Conservation (phyloP, 345 rosid genomes). For the Camelina neglecta region DNA sequence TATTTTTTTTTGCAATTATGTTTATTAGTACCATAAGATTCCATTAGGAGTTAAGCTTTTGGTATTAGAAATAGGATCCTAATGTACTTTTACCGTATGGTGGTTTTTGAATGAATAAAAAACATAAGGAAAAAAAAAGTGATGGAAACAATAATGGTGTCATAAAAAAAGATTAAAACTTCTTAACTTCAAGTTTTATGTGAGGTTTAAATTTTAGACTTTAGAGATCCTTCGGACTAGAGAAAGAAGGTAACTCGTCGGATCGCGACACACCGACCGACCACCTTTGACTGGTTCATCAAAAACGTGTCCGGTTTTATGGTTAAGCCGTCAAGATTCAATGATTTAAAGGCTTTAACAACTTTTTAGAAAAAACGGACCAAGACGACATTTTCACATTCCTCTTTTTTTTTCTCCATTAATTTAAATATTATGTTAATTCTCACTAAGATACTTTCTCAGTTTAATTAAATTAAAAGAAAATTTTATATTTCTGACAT, state of each 20-base stretch:
- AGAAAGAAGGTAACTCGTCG: not conserved
- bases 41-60: too few species aligned
- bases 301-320: constrained; percentile 26
- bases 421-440: not conserved
- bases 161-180: too few species aligned
- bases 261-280: not conserved
- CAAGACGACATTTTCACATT: constrained; percentile 29
- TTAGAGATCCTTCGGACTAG: constrained; percentile 2
- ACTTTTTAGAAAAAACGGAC: not conserved
- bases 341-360: constrained; percentile 4
- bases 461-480: not conserved
- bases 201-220: not conserved
- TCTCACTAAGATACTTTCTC: constrained; percentile 9
- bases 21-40: too few species aligned
- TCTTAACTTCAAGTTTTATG: too few species aligned
- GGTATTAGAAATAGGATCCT: too few species aligned
- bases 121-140: too few species aligned
- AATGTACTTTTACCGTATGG: too few species aligned
- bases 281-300: constrained; percentile 28
- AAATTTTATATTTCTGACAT: constrained; percentile 15
- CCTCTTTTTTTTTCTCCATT: not conserved
- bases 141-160: too few species aligned
- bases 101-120: too few species aligned
- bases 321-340: not conserved
- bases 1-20: too few species aligned